These are phyloP conservation scores for Myxozyma monticola DNA, from an alignment of 805 yeast genomes.

Conservation along the genomic window DNA sequence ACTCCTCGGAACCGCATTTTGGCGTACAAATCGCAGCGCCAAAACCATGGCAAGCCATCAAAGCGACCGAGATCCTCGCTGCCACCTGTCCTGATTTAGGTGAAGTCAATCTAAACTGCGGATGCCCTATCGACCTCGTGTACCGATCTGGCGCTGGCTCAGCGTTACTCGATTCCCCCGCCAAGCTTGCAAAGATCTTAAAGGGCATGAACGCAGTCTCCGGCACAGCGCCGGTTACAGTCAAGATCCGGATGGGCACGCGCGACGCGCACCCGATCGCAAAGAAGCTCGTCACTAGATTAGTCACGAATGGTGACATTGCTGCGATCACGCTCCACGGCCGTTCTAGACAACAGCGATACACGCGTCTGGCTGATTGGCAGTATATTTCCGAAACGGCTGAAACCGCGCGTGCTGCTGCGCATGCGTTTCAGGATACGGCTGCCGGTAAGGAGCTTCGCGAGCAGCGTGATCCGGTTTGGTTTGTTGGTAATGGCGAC, in stretches of 20 bases:
- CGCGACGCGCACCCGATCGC: slow-evolving; percentile 86
- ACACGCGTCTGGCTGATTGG: slow-evolving; percentile 93
- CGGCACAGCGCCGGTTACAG: slow-evolving; percentile 89
- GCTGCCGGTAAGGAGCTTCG: slow-evolving; percentile 50
- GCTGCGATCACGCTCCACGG: slow-evolving; percentile 95
- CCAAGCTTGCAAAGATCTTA: slow-evolving; percentile 71
- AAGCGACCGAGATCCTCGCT: slow-evolving; percentile 80
- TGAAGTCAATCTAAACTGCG: slow-evolving; percentile 92
- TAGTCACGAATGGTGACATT: slow-evolving; percentile 75
- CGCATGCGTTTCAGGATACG: slow-evolving; percentile 11
- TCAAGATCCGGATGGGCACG: slow-evolving; percentile 90
- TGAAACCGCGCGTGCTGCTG: slow-evolving; percentile 58
- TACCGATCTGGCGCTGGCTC: slow-evolving; percentile 95
- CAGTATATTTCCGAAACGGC: slow-evolving; percentile 78
- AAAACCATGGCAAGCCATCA: slow-evolving; percentile 90
- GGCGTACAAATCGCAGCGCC: slow-evolving; percentile 92
- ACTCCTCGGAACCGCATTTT: slow-evolving; percentile 59
- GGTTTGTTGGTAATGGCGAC: slow-evolving; percentile 94
- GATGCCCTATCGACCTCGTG: slow-evolving; percentile 96
- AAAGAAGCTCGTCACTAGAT: slow-evolving; percentile 64
- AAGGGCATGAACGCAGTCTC: slow-evolving; percentile 86
- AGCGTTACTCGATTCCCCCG: slow-evolving; percentile 86
- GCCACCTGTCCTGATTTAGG: slow-evolving; percentile 46
- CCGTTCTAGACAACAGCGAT: slow-evolving; percentile 92
- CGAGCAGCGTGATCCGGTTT: slow-evolving; percentile 51